Evolutionary conservation across 106 monocot species (phyloP).

Genomic region (Dendrobium huoshanense): DNA sequence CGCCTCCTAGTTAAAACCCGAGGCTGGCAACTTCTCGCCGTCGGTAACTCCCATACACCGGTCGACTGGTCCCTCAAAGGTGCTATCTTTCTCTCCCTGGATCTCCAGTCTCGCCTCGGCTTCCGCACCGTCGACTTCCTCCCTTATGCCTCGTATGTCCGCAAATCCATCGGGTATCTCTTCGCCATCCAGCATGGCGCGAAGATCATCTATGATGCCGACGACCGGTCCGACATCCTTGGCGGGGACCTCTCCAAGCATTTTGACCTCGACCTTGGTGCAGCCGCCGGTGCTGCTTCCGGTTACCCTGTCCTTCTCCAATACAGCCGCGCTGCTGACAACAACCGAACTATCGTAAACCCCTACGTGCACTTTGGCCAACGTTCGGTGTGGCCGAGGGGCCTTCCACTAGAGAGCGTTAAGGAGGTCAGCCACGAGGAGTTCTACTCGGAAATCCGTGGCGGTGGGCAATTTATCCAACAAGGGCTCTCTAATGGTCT

Average conservation of each 20-base stretch:
- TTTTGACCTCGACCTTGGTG: constrained; percentile 37
- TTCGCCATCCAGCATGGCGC: constrained; percentile 61
- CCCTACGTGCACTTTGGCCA: constrained; percentile 60
- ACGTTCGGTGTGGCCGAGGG: constrained; percentile 55
- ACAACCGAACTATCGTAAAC: constrained; percentile 43
- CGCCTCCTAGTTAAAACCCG: constrained; percentile 19
- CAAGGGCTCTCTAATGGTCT: constrained; percentile 57
- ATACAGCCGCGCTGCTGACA: constrained; percentile 32
- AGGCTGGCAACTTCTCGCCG: constrained; percentile 54
- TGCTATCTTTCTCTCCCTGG: constrained; percentile 45
- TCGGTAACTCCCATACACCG: constrained; percentile 34
- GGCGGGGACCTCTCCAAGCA: constrained; percentile 23
- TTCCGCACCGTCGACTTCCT: constrained; percentile 29
- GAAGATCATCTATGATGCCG: constrained; percentile 45
- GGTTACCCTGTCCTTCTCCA: constrained; percentile 29
- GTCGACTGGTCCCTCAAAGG: constrained; percentile 37
- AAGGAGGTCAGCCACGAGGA: constrained; percentile 34
- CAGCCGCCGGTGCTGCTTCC: background rate
- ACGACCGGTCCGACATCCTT: constrained; percentile 38
- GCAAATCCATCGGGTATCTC: constrained; percentile 41
- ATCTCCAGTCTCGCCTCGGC: constrained; percentile 37
- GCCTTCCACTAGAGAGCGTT: constrained; percentile 41
- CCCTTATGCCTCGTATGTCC: constrained; percentile 19
- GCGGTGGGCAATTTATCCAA: constrained; percentile 50
- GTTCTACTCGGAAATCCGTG: constrained; percentile 46